These are phyloP conservation scores for Tritrichomonas musculus DNA, from an alignment of 208 protist genomes.

Conservation along the genomic window DNA sequence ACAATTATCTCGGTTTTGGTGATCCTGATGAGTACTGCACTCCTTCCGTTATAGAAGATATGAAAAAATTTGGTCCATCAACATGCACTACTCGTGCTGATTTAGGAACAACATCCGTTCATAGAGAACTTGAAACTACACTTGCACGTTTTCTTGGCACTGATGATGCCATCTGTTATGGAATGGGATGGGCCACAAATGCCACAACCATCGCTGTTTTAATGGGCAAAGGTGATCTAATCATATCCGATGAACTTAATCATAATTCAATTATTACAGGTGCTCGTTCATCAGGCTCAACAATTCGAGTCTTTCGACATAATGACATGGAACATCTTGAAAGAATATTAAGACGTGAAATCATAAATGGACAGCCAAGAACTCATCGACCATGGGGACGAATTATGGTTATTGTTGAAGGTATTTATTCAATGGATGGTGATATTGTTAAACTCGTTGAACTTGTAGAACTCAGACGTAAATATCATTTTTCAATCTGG, in stretches of 20 bases:
- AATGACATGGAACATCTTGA: constrained; percentile 46
- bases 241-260: constrained; percentile 42
- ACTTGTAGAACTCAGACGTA: constrained; percentile 47
- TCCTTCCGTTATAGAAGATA: constrained; percentile 34
- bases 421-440: constrained; percentile 60
- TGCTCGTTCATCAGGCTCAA: constrained; percentile 46
- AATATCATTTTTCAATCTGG: constrained; percentile 17
- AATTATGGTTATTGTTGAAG: constrained; percentile 56
- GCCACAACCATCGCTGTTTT: constrained; percentile 50
- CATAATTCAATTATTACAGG: constrained; percentile 45
- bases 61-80: constrained; percentile 35
- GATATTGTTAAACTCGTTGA: constrained; percentile 49
- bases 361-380: constrained; percentile 43
- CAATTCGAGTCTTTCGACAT: constrained; percentile 48
- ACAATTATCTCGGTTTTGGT: constrained; percentile 61
- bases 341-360: constrained; percentile 35
- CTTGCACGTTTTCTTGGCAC: neutral
- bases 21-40: constrained; percentile 44
- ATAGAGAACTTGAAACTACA: constrained; percentile 45
- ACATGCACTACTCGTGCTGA: constrained; percentile 32
- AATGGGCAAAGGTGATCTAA: constrained; percentile 38
- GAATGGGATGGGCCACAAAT: constrained; percentile 59
- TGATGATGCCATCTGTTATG: constrained; percentile 41
- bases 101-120: constrained; percentile 37
- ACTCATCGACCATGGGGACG: constrained; percentile 49